Evolutionary conservation across 2,329 filamentous ascomycete genomes (phyloP), one percentile per base, ranked within the genome.

Genomic region (Alternaria rosae): DNA sequence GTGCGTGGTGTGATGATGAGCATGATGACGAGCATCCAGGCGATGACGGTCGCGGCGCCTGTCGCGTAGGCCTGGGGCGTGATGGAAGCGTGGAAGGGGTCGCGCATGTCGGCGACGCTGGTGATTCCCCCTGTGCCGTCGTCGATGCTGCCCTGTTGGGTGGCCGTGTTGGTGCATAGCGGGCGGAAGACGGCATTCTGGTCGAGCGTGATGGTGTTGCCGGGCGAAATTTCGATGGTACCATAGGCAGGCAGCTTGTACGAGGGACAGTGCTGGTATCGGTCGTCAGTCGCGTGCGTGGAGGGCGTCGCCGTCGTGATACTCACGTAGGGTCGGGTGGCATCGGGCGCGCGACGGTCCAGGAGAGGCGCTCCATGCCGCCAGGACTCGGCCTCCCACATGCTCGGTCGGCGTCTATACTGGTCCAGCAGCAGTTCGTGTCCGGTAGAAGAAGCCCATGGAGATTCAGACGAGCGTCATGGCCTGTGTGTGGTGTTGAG

Each of bases 21-120:
- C 87, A 97, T 96, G 66, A 97, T 92, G 70, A 97, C 91, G 48
- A 98, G 88, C 76, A 96, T 91, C 81, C 96, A 98, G 51, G 93
- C 91, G 52, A 97, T 90, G 57, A 97, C 91, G 1, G 94, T 98
- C 17, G 93, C 93, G 15, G 93, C 92, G 58, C 93, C 93, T 56
- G 98, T 91, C 47, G 94, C 94, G 76, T 97, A 99, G 72, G 92
- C 91, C 79, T 97, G 93, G 13, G 95, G 94, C 45, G 95, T 94
- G 20, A 92, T 93, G 38, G 94, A 97, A 57, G 94, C 91, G 80
- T 97, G 97, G 80, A 99, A 99, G 9, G 93, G 93, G 73, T 97
- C 92, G 66, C 88, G 86, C 57, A 92, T 87, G 78, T 93, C 88
- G 62, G 89, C 87, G 65, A 89, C 80, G 62, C 84, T 83, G 43